Percentiles rank a stretch among this genome's conserved stretches.
phyloP scores from a whole-genome alignment of 176 grass and related monocot genomes.

The Triticum timopheevii region DNA sequence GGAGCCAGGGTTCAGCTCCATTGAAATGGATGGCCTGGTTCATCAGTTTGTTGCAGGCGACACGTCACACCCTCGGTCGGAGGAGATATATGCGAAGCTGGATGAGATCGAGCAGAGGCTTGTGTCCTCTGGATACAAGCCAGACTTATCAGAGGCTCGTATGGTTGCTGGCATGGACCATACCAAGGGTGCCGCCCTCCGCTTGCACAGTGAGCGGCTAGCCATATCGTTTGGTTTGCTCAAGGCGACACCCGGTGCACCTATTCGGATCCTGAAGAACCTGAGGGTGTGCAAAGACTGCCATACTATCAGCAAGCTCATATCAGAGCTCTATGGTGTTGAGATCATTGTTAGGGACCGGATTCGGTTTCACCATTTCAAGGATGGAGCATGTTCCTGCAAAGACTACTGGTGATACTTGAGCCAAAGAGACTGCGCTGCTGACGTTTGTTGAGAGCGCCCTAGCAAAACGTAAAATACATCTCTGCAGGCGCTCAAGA shows the following conservation, averaged over 20 bases:
- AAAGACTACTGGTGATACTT: conserved; percentile 84
- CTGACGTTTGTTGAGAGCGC: neutral
- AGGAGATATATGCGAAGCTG: conserved; percentile 64
- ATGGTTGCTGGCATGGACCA: conserved; percentile 43
- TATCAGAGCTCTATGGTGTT: conserved; percentile 55
- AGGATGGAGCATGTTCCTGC: conserved; percentile 75
- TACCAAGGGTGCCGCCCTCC: conserved; percentile 49
- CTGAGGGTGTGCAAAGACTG: conserved; percentile 88
- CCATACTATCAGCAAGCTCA: conserved; percentile 76
- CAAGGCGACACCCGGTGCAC: conserved; percentile 25
- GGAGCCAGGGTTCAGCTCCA: conserved; percentile 82
- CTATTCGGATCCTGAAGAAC: conserved; percentile 86
- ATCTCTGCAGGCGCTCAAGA: neutral
- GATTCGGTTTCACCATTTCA: conserved; percentile 91
- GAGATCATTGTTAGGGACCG: conserved; percentile 87
- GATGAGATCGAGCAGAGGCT: conserved; percentile 53
- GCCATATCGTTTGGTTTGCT: conserved; percentile 87
- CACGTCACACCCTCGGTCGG: conserved; percentile 61
- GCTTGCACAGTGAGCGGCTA: conserved; percentile 71
- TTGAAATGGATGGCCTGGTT: conserved; percentile 59
- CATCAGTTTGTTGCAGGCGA: conserved; percentile 88
- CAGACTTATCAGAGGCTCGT: conserved; percentile 62
- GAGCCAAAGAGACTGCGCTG: neutral
- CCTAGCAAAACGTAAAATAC: neutral
- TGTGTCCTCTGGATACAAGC: conserved; percentile 49